Evolutionary conservation across 129 eudicot species (phyloP), one percentile per base, ranked within the genome.

Genomic region (Flaveria ramosissima): DNA sequence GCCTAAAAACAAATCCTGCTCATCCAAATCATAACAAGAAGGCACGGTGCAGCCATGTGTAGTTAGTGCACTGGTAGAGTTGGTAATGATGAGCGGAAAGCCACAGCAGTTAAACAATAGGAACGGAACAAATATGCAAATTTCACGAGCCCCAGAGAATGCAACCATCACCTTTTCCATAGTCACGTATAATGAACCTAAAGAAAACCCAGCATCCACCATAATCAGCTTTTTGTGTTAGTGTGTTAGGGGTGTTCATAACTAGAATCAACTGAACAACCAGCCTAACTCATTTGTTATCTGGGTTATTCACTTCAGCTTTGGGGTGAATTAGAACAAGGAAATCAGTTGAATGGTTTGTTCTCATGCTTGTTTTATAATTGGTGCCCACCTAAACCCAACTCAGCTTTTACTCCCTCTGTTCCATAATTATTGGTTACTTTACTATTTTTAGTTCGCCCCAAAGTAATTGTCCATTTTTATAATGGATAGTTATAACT

Each of bases 141-240:
- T 81, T 87, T 95, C 97, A 71, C 99, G 96, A 56, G 99, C 91
- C 74, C 99, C 99, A 26, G 96, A 91, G 56, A 79, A 80, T 6
- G 96, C 89, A 82, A 89, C 96, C 99, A 95, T 86, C 78, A 92
- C 89, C 83, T 89, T 91, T 79, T 95, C 97, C 83, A 89, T 78
- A 11, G 96, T 84, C 72, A 91, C 88, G 78, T 75, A 83, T 78
- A 95, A 73, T 73, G 90, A 84, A 78, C 91, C 99, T 95, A 83
- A 20, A 69, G 72, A 53, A 77, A 56, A 80, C 26, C 51, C 77
- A 51, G 3, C 55, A 64, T 14, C 60, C 14, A 73, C 50, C 21
- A 43, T 15, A 81, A 68, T 60, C 71, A 79, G 78, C 68, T 48
- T 79, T 79, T 64, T 71, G 24, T 9, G 71, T 13, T 61, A 8